Evolutionary conservation across 2,329 filamentous ascomycete genomes (phyloP).

Genomic region (Penicillium sp.): DNA sequence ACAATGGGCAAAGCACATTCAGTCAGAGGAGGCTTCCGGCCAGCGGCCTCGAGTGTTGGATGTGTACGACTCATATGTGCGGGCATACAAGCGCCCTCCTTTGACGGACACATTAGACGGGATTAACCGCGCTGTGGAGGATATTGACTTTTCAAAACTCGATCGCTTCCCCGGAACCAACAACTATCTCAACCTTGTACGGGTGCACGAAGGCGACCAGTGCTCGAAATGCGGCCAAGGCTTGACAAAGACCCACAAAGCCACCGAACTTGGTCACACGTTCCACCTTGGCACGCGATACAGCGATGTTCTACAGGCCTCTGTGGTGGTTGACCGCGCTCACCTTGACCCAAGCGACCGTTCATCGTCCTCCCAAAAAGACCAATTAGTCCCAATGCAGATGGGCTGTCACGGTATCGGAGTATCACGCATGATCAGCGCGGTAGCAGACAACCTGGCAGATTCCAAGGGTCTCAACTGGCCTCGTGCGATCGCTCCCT

Average conservation of each 20-base stretch:
- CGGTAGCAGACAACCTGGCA: constrained; percentile 66
- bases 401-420: constrained; percentile 98
- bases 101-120: too few relatives aligned
- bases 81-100: constrained; percentile 33
- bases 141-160: constrained; percentile 31
- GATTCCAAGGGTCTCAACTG: constrained; percentile 72
- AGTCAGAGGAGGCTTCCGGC: constrained; percentile 17
- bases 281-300: constrained; percentile 90
- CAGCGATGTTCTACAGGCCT: constrained; percentile 52
- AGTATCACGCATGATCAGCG: constrained; percentile 82
- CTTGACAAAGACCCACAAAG: constrained; percentile 56
- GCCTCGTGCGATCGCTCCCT: constrained; percentile 80
- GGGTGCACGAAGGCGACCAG: constrained; percentile 56
- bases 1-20: constrained; percentile 44
- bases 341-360: too few relatives aligned
- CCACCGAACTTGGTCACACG: constrained; percentile 87
- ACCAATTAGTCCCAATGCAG: constrained; percentile 54
- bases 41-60: constrained; percentile 31
- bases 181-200: constrained; percentile 53
- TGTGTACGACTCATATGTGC: constrained; percentile 36
- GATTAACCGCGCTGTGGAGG: constrained; percentile 24
- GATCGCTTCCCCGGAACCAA: constrained; percentile 35
- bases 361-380: too few relatives aligned
- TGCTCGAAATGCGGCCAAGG: constrained; percentile 64
- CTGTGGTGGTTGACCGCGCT: too few relatives aligned